Percentiles rank a stretch among this genome's conserved stretches.
phyloP scores from a whole-genome alignment of 495 filamentous ascomycete species.

The Penicillium crystallinum region DNA sequence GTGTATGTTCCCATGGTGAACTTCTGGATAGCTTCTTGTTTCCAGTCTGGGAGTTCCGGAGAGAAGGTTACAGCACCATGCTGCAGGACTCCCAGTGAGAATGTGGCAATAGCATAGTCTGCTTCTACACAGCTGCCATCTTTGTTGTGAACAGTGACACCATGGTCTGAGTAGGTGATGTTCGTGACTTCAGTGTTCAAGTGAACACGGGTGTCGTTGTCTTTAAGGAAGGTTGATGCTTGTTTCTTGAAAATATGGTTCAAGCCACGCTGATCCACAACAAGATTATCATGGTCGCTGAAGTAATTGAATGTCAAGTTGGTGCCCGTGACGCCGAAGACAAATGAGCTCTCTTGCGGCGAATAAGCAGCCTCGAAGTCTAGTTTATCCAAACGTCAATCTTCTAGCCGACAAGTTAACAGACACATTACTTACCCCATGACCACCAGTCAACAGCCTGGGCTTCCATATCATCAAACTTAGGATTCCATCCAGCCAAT shows the following conservation, averaged over 20 bases:
- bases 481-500: conserved; percentile 60
- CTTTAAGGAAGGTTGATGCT: conserved; percentile 53
- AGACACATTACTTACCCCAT: conserved; percentile 31
- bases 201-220: conserved; percentile 53
- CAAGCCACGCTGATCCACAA: conserved; percentile 64
- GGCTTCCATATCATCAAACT: conserved; percentile 48
- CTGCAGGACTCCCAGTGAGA: conserved; percentile 68
- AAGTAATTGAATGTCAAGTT: conserved; percentile 47
- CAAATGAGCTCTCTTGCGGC: conserved; percentile 45
- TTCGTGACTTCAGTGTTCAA: conserved; percentile 58
- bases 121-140: conserved; percentile 59
- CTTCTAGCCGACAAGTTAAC: background rate
- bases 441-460: conserved; percentile 64
- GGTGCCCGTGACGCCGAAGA: conserved; percentile 41
- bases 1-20: conserved; percentile 76
- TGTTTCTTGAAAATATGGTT: conserved; percentile 56
- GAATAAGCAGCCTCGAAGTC: conserved; percentile 53
- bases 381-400: conserved; percentile 21
- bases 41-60: conserved; percentile 62
- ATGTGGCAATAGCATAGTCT: conserved; percentile 53
- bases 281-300: conserved; percentile 60
- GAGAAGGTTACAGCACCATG: conserved; percentile 56
- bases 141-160: conserved; percentile 54
- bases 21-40: conserved; percentile 57
- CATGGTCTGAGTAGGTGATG: conserved; percentile 49